Evolutionary conservation across 1,284 basidiomycete genomes (phyloP), one percentile per base, ranked within the genome.

Genomic region (Leccinum pallidistipes): DNA sequence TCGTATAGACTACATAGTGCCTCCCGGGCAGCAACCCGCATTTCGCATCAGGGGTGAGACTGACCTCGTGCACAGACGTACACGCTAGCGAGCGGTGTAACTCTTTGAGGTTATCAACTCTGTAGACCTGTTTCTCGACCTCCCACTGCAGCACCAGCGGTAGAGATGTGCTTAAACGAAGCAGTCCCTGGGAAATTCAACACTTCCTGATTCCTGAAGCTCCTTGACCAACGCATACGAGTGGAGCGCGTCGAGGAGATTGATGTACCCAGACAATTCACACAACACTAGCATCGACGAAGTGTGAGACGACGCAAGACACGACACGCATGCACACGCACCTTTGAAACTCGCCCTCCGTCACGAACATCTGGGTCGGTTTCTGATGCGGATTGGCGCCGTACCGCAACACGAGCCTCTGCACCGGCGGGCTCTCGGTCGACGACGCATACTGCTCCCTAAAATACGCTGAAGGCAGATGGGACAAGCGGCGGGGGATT

Each of bases 91-190:
- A 99, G 83, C 11, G 92, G 88, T 1, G 95, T 95, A 51, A 99
- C 72, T 93, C 90, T 72, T 93, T 95, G 62, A 98, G 81, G 72
- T 98, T 97, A 59, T 98, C 95, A 2, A 98, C 97, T 14, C 95
- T 97, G 71, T 97, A 99, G 0, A 98, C 96, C 72, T 94, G 89
- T 75, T 95, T 94, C 79, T 98, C 96, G 0, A 83, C 84, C 29
- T 94, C 90, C 95, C 32, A 97, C 92, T 45, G 97, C 97, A 9
- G 94, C 96, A 64, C 97, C 97, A 1, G 97, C 97, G 11, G 97
- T 97, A 21, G 96, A 98, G 63, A 99, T 97, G 76, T 99, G 97
- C 83, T 99, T 99, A 89, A 99, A 99, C 1, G 96, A 98, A 3
- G 97, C 95, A 16, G 97, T 97, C 27, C 97, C 97, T 16, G 97